Evolutionary conservation across 495 filamentous ascomycete genomes (phyloP).

Genomic region (Trichoderma reesei): DNA sequence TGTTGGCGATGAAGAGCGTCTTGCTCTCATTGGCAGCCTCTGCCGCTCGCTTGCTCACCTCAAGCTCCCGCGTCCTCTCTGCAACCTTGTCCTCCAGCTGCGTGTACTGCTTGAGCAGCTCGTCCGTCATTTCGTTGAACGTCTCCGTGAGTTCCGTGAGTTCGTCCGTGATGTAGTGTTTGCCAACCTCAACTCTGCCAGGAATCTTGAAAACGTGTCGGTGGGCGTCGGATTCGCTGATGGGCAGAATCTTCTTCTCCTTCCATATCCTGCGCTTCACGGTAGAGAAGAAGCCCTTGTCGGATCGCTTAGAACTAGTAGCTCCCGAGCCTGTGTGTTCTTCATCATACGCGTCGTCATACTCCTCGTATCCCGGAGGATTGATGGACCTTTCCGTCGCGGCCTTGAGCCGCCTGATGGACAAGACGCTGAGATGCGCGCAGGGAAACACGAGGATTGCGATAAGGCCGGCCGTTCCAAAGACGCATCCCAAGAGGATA

Average conservation of each 20-base stretch:
- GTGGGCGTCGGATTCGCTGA: conserved; percentile 33
- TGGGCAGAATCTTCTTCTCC: conserved; percentile 21
- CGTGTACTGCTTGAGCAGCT: conserved; percentile 75
- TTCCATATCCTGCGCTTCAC: conserved; percentile 23
- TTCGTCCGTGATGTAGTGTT: conserved; percentile 72
- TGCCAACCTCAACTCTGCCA: conserved; percentile 63
- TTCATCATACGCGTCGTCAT: conserved; percentile 28
- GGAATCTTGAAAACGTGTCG: conserved; percentile 70
- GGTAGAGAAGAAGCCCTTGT: conserved; percentile 28
- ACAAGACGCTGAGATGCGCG: conserved; percentile 68
- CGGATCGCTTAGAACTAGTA: conserved; percentile 27
- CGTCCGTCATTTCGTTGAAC: conserved; percentile 91
- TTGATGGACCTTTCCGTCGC: conserved; percentile 70
- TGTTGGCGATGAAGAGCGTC: conserved; percentile 91
- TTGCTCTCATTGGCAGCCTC: conserved; percentile 92
- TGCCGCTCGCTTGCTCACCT: conserved; percentile 81
- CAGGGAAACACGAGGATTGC: conserved; percentile 61
- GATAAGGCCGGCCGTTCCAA: conserved; percentile 64
- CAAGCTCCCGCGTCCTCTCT: conserved; percentile 72
- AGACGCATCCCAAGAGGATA: conserved; percentile 74
- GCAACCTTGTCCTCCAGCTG: conserved; percentile 74
- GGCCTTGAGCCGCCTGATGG: conserved; percentile 64
- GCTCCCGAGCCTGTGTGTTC: conserved; percentile 33
- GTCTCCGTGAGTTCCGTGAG: conserved; percentile 76
- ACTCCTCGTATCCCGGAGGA: conserved; percentile 47